A percentile compares a stretch with the other conserved stretches of the same genome.
Conservation (phyloP, 352 stramenopile genomes). For the Phytophthora pseudosyringae region DNA sequence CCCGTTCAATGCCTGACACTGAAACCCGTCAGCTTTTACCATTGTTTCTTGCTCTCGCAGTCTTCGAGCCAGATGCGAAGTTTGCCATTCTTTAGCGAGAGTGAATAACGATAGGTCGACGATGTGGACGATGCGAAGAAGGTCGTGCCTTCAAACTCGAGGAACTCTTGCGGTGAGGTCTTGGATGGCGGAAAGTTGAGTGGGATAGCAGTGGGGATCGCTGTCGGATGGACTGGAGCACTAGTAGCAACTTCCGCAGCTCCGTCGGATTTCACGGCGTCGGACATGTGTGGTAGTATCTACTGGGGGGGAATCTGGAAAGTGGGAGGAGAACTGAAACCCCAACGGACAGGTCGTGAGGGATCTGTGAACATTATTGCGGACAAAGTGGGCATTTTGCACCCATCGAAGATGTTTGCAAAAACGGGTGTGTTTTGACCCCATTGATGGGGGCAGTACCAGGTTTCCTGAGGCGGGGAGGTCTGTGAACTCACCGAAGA, state of each 20-base stretch:
- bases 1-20: neutral
- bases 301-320: neutral
- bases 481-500: too few species aligned
- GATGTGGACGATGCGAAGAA: neutral
- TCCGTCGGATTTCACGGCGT: neutral
- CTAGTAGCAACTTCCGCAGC: neutral
- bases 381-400: too few species aligned
- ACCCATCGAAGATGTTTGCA: too few species aligned
- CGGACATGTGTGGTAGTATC: neutral
- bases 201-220: neutral
- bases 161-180: neutral
- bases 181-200: neutral
- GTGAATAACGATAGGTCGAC: neutral
- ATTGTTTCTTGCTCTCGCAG: constrained; percentile 15
- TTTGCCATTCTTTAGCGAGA: constrained; percentile 7
- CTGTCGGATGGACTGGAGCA: neutral
- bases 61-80: constrained; percentile 24
- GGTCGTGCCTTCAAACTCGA: constrained; percentile 9
- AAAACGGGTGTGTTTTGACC: too few species aligned
- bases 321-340: too few species aligned
- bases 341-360: too few species aligned
- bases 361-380: too few species aligned
- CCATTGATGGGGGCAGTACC: too few species aligned
- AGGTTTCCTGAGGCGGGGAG: too few species aligned
- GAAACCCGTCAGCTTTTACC: neutral